phyloP scores from a whole-genome alignment of 305 asterid species.

The Fraxinus ornus region DNA sequence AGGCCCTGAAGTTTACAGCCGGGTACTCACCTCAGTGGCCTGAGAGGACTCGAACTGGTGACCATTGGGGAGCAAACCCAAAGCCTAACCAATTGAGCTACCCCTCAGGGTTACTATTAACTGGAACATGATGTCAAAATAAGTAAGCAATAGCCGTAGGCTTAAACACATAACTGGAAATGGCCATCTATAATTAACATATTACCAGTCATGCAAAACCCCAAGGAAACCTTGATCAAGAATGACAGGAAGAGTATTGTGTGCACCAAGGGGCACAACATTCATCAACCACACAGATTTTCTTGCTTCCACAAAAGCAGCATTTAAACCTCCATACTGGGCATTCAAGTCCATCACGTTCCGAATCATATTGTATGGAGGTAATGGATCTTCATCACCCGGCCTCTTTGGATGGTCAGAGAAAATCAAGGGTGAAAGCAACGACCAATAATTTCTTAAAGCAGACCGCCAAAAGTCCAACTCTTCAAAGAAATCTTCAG shows the following conservation, averaged over 20 bases:
- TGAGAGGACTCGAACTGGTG: too few relatives aligned
- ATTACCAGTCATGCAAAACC: slow-evolving; percentile 80
- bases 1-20: too few relatives aligned
- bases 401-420: slow-evolving; percentile 97
- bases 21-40: too few relatives aligned
- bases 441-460: slow-evolving; percentile 26
- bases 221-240: slow-evolving; percentile 84
- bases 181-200: neutral
- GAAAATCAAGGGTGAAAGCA: slow-evolving; percentile 53
- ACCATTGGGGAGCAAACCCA: too few relatives aligned
- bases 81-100: too few relatives aligned
- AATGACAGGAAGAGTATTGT: slow-evolving; percentile 72
- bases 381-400: slow-evolving; percentile 93
- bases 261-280: slow-evolving; percentile 74
- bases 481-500: slow-evolving; percentile 72
- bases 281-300: slow-evolving; percentile 92
- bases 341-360: slow-evolving; percentile 99
- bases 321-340: slow-evolving; percentile 77
- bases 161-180: neutral
- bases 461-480: slow-evolving; percentile 67
- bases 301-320: slow-evolving; percentile 63
- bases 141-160: neutral
- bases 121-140: neutral
- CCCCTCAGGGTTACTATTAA: too few relatives aligned
- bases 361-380: slow-evolving; percentile 93